A percentile compares a stretch with the other conserved stretches of the same genome.
These are phyloP conservation scores for Xylariaceae sp. DNA, from an alignment of 2,329 filamentous ascomycete species.

Conservation along the genomic window DNA sequence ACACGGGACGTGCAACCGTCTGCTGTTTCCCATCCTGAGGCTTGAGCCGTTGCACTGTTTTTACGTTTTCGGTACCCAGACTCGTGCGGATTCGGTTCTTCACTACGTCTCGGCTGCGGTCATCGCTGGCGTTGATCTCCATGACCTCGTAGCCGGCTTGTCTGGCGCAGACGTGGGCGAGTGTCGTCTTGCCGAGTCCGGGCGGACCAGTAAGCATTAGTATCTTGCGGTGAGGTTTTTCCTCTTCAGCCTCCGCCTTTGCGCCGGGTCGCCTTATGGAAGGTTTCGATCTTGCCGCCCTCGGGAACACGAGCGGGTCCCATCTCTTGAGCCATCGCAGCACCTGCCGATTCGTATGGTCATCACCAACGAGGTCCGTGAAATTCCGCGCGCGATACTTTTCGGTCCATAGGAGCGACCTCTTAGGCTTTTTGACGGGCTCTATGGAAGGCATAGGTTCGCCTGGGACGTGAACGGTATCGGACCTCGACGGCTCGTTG, in stretches of 20 bases:
- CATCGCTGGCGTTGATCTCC: constrained; percentile 97
- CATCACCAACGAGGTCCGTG: constrained; percentile 91
- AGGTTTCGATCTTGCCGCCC: constrained; percentile 63
- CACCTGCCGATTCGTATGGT: constrained; percentile 87
- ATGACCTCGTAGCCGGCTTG: constrained; percentile 96
- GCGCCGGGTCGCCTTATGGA: constrained; percentile 48
- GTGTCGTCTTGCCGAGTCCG: constrained; percentile 90
- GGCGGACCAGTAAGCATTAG: constrained; percentile 89
- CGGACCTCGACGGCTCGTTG: constrained; percentile 33
- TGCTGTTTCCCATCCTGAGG: constrained; percentile 55
- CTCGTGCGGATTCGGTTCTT: constrained; percentile 89
- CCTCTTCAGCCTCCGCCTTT: constrained; percentile 59
- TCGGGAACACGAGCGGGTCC: constrained; percentile 91
- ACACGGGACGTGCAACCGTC: constrained; percentile 83
- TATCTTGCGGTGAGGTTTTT: constrained; percentile 83
- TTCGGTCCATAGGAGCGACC: constrained; percentile 84
- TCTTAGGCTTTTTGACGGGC: constrained; percentile 46
- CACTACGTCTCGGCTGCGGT: constrained; percentile 86
- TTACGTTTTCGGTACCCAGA: constrained; percentile 92
- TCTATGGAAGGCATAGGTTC: constrained; percentile 50
- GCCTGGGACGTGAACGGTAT: constrained; percentile 35
- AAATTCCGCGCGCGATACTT: constrained; percentile 94
- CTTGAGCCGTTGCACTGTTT: constrained; percentile 65
- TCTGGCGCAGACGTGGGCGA: constrained; percentile 92
- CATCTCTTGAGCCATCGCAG: constrained; percentile 92